phyloP scores from a whole-genome alignment of 140 eudicot species.

The Flaveria floridana region DNA sequence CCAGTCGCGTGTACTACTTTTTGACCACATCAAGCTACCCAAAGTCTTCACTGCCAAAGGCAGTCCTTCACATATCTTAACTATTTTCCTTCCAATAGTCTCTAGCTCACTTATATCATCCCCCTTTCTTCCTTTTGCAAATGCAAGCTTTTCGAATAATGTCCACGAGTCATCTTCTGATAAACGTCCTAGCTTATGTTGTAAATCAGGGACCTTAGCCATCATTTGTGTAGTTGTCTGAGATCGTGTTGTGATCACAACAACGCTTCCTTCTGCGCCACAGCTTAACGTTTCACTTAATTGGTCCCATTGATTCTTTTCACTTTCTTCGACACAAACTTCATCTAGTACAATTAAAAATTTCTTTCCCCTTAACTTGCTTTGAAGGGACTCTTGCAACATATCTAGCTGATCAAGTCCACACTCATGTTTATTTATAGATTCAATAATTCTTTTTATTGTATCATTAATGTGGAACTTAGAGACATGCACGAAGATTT shows the following conservation, averaged over 20 bases:
- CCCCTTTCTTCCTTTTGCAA: slow-evolving; percentile 13
- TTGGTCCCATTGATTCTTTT: slow-evolving; percentile 7
- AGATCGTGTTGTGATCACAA: slow-evolving; percentile 20
- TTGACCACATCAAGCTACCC: slow-evolving; percentile 30
- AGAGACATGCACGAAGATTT: slow-evolving; percentile 22
- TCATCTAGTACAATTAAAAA: slow-evolving; percentile 9
- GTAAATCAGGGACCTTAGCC: slow-evolving; percentile 9
- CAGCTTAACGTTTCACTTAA: neutral
- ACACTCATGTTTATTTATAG: neutral
- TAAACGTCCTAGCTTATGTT: slow-evolving; percentile 20
- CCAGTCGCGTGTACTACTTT: slow-evolving; percentile 1
- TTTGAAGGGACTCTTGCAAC: neutral
- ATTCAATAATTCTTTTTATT: neutral
- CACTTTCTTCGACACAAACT: neutral
- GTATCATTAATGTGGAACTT: neutral
- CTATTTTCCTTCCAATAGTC: slow-evolving; percentile 28
- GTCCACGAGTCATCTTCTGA: slow-evolving; percentile 23
- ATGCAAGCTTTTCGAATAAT: slow-evolving; percentile 28
- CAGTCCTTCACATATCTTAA: slow-evolving; percentile 23
- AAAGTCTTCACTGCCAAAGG: slow-evolving; percentile 30
- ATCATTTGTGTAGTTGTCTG: neutral
- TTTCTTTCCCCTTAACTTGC: neutral
- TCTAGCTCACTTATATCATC: slow-evolving; percentile 9
- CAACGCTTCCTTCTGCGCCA: slow-evolving; percentile 16
- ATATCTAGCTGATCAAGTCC: neutral